Base-by-base conservation (phyloP, 108 stramenopile species). In the Conticribra weissflogii region DNA sequence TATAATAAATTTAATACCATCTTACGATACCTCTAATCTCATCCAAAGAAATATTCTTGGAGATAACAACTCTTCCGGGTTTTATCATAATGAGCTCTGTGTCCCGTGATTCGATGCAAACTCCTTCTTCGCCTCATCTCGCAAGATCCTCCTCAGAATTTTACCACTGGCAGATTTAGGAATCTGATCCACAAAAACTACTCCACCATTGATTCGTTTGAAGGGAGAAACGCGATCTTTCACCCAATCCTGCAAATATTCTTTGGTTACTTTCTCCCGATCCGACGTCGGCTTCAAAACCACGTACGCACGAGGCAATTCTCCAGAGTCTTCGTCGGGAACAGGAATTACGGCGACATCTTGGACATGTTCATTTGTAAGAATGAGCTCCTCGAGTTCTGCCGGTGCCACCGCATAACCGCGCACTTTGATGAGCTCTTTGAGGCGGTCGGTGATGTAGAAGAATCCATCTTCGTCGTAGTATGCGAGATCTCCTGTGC, bases 351-450 rank as follows among this genome's bases (percentile, higher is more conserved):
- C 95, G n/a, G 91, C 93, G 9, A 68, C 86, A 78, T 97, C 97
- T 18, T 83, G 69, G n/a, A 97, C 83, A 3, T 81, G 53, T 28
- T 88, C 87, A 81, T 94, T 74, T 17, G 83, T 84, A 8, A 92
- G 68, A 7, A 97, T 47, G n/a, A 96, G 63, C n/a, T 87, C 93
- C 71, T 97, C 97, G 55, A 97, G 82, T 63, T 97, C 97, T 0
- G 97, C 97, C 17, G 97, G 97, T 30, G 97, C 93, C 18, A 98
- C 96, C 65, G 86, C 96, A 66, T 85, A 91, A 25, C 96, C 97
- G 33, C 93, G 92, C 16, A 91, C 88, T 81, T 98, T 98, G 73
- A 98, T 98, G 30, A 98, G 72, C 70, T 98, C 97, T 86, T 98
- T 97, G 53, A 92, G 79, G 19, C 97, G 76, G 72, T 98, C 97